Percentiles rank a stretch among this genome's conserved stretches.
Conservation (phyloP, 371 early-diverging fungal species). For the Rhizopus sp. region DNA sequence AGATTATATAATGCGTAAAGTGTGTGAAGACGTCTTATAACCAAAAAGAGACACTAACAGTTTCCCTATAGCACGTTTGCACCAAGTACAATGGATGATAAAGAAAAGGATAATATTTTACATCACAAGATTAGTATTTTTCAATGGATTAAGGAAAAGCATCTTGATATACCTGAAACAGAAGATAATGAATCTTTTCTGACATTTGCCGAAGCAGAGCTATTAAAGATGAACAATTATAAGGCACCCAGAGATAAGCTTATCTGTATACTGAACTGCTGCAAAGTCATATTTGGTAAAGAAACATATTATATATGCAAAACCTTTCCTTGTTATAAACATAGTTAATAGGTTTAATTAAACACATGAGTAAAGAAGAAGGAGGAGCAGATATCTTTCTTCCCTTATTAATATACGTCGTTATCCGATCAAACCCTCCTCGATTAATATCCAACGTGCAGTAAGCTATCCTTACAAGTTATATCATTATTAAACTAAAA, state of each 20-base stretch:
- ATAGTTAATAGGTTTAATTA: conserved; percentile 39
- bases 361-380: conserved; percentile 45
- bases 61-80: conserved; percentile 54
- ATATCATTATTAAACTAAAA: background rate
- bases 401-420: conserved; percentile 76
- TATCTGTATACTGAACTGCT: conserved; percentile 82
- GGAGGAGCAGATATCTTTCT: conserved; percentile 79
- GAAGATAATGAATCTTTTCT: conserved; percentile 64
- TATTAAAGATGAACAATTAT: conserved; percentile 76
- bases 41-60: background rate
- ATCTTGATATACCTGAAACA: conserved; percentile 67
- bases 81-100: conserved; percentile 71
- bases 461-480: conserved; percentile 31
- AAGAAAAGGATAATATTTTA: conserved; percentile 72
- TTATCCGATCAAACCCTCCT: conserved; percentile 71
- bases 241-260: conserved; percentile 86
- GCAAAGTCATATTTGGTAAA: conserved; percentile 76
- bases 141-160: conserved; percentile 71
- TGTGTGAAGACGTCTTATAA: background rate
- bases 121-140: conserved; percentile 70
- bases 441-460: conserved; percentile 77
- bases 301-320: background rate
- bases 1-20: conserved; percentile 60
- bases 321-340: background rate
- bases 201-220: conserved; percentile 66